Evolutionary conservation across 257 asterid species (phyloP).

Genomic region (Penstemon davidsonii): DNA sequence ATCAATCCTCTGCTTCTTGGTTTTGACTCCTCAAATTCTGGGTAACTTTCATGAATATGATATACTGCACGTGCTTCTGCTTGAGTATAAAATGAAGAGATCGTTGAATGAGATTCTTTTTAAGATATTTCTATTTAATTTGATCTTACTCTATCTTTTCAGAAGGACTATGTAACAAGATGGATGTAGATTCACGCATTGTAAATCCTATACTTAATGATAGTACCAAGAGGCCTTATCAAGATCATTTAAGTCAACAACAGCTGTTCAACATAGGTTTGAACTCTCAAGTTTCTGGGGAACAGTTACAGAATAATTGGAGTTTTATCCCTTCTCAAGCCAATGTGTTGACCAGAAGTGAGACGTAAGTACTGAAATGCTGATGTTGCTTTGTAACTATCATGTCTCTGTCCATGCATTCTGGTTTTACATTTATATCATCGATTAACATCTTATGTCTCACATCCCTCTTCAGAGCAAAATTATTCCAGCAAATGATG

Average conservation of each 20-base stretch:
- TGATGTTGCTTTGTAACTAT: conserved; percentile 19
- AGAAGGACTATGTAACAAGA: not conserved
- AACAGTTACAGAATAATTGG: conserved; percentile 4
- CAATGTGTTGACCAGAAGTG: conserved; percentile 11
- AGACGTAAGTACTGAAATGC: conserved; percentile 2
- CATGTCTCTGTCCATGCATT: not conserved
- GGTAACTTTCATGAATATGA: not conserved
- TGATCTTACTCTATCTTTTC: not conserved
- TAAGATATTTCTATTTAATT: not conserved
- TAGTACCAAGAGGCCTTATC: conserved; percentile 5
- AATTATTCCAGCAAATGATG: conserved; percentile 1
- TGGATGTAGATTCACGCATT: not conserved
- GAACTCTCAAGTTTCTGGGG: conserved; percentile 22
- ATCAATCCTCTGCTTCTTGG: not conserved
- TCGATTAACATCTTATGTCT: not conserved
- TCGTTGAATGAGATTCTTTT: not conserved
- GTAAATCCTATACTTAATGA: not conserved
- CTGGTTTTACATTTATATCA: conserved; percentile 1
- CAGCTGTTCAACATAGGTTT: not conserved
- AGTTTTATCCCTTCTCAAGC: not conserved
- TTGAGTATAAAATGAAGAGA: not conserved
- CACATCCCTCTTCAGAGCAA: conserved; percentile 30
- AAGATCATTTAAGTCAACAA: not conserved
- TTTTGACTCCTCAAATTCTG: not conserved
- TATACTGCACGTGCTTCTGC: not conserved